These are phyloP conservation scores for Athelia sp. DNA, from an alignment of 1,284 basidiomycete species.

Conservation along the genomic window DNA sequence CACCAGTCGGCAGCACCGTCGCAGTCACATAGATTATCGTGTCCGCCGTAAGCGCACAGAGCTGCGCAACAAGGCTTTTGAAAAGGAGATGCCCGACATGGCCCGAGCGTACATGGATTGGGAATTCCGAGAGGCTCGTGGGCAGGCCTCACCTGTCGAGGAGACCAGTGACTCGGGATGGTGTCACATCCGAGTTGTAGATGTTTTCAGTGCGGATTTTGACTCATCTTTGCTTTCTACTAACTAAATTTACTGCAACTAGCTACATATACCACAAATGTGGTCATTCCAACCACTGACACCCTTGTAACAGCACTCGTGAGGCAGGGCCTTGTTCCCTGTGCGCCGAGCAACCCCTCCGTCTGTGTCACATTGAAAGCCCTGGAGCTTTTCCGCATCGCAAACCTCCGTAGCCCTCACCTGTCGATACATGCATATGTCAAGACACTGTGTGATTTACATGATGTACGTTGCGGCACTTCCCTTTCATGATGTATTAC, in stretches of 20 bases:
- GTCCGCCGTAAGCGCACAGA: background rate
- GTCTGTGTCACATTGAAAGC: constrained; percentile 4
- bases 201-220: constrained; percentile 5
- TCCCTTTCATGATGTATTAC: background rate
- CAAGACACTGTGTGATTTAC: constrained; percentile 12
- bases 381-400: constrained; percentile 7
- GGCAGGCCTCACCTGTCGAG: background rate
- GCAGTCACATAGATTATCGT: background rate
- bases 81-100: background rate
- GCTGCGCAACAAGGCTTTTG: background rate
- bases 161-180: background rate
- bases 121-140: background rate
- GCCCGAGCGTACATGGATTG: constrained; percentile 1
- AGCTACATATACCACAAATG: background rate
- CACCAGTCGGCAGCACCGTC: background rate
- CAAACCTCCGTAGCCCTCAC: constrained; percentile 6
- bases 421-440: constrained; percentile 12
- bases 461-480: constrained; percentile 3
- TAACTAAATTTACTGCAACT: background rate
- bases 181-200: background rate
- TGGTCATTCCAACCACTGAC: background rate
- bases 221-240: background rate
- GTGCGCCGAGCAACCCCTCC: constrained; percentile 4
- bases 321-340: constrained; percentile 6
- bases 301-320: constrained; percentile 1